These are phyloP conservation scores for Suillus brevipes DNA, from an alignment of 768 basidiomycete genomes.

Conservation along the genomic window DNA sequence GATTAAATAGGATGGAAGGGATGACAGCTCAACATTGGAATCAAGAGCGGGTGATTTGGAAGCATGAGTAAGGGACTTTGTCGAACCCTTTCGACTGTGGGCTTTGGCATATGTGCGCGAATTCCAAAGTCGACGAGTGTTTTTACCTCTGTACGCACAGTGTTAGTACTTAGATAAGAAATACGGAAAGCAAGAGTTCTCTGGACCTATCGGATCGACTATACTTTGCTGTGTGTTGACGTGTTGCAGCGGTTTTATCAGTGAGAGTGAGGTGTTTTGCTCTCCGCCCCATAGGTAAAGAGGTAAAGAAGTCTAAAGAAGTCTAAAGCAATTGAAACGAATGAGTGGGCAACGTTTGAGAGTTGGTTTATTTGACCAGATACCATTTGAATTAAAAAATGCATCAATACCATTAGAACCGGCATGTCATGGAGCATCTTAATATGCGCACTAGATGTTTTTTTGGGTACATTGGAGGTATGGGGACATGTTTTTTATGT, in stretches of 20 bases:
- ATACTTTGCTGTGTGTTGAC: not conserved
- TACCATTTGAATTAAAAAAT: not conserved
- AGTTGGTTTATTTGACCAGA: not conserved
- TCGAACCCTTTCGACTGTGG: not conserved
- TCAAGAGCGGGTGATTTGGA: not conserved
- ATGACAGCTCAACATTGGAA: not conserved
- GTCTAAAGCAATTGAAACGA: not conserved
- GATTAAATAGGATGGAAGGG: not conserved
- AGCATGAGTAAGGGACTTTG: not conserved
- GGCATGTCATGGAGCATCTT: not conserved
- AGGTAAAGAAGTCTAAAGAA: not conserved
- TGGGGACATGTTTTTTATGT: not conserved
- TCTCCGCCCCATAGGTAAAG: not conserved
- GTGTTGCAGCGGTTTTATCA: not conserved
- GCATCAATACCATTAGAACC: not conserved
- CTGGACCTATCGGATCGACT: not conserved
- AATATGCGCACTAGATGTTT: not conserved
- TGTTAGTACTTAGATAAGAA: not conserved
- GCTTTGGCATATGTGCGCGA: not conserved
- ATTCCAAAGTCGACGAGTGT: not conserved
- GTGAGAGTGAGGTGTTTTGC: not conserved
- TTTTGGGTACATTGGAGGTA: constrained; percentile 1
- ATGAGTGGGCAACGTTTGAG: not conserved
- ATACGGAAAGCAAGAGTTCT: not conserved
- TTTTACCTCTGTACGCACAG: not conserved